A percentile compares a stretch with the other conserved stretches of the same genome.
phyloP scores from a whole-genome alignment of 768 basidiomycete genomes.

The Mycena epipterygia region DNA sequence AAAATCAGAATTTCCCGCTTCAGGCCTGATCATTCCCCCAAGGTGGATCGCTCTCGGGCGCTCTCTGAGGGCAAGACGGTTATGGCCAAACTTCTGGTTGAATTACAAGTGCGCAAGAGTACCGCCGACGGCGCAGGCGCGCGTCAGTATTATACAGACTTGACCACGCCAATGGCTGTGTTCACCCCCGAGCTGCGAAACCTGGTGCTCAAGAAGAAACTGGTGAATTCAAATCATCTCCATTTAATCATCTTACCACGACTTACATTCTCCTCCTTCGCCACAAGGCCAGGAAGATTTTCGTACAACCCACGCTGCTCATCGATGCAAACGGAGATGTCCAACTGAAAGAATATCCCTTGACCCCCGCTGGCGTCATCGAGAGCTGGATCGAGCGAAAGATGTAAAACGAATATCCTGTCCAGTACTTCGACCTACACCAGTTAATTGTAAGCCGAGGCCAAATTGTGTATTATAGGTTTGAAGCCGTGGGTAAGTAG shows the following conservation, averaged over 20 bases:
- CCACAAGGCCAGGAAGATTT: slow-evolving; percentile 82
- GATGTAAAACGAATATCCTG: no score
- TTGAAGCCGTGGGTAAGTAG: neutral
- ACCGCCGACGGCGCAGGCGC: slow-evolving; percentile 88
- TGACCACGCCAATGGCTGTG: slow-evolving; percentile 72
- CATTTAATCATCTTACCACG: neutral
- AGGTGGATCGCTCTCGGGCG: slow-evolving; percentile 81
- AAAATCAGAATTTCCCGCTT: slow-evolving; percentile 6
- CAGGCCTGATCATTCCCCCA: no score
- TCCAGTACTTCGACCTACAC: neutral
- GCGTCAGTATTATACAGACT: slow-evolving; percentile 81
- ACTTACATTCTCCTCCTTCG: neutral
- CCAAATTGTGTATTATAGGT: slow-evolving; percentile 5
- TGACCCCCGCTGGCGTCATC: slow-evolving; percentile 80
- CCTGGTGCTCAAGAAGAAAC: slow-evolving; percentile 83
- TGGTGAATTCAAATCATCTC: slow-evolving; percentile 57
- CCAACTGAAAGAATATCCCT: slow-evolving; percentile 82
- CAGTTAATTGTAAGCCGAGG: neutral
- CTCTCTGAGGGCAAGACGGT: slow-evolving; percentile 74
- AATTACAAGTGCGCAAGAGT: slow-evolving; percentile 88
- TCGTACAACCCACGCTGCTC: slow-evolving; percentile 87
- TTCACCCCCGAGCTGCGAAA: slow-evolving; percentile 83
- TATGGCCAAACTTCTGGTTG: slow-evolving; percentile 81
- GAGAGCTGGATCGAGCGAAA: slow-evolving; percentile 85
- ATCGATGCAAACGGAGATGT: slow-evolving; percentile 74